Base-by-base conservation (phyloP, 1,139 yeast species). In the Hemisphaericaspora xylanilytica region DNA sequence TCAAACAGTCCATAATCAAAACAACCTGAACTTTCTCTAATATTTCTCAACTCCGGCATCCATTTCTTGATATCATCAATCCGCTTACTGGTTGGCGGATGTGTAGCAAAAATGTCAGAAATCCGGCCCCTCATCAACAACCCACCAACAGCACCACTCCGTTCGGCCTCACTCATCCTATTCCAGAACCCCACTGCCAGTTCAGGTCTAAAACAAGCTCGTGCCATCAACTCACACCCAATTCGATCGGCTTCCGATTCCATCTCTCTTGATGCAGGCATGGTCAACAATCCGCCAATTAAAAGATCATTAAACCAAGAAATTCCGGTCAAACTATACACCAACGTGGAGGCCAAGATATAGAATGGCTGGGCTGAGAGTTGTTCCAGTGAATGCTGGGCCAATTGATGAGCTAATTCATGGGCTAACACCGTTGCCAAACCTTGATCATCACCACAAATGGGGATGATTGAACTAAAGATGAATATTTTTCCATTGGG, bases 401-500 rank as follows among this genome's bases (percentile, higher is more conserved):
- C 96, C 51, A 92, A 70, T 56, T 89, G 95, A 63, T 92, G 97
- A 0, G 96, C 89, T 39, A 90, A 76, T 53, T 94, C 99, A 57
- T 92, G 99, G 0, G 96, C 73, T 32, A 92, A 66, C 1, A 94
- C 96, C 0, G 97, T 89, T 11, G 98, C 98, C 32, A 94, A 64
- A 1, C 97, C 97, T 55, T 88, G 94, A 39, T 88, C 94, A 55
- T 87, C 81, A 28, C 68, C 65, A 56, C 96, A 85, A 26, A 92
- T 78, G 1, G 88, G 85, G 38, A 92, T 60, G 37, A 94, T 87
- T 14, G 87, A 80, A 36, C 84, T 73, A 53, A 87, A 87, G 14
- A 92, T 88, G 62, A 92, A 92, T 32, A 94, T 95, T 61, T 90
- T 90, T 10, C 98, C 98, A 43, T 94, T 92, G 16, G 97, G 97